phyloP scores from a whole-genome alignment of 176 grass and related monocot genomes.

The Chloris gayana region DNA sequence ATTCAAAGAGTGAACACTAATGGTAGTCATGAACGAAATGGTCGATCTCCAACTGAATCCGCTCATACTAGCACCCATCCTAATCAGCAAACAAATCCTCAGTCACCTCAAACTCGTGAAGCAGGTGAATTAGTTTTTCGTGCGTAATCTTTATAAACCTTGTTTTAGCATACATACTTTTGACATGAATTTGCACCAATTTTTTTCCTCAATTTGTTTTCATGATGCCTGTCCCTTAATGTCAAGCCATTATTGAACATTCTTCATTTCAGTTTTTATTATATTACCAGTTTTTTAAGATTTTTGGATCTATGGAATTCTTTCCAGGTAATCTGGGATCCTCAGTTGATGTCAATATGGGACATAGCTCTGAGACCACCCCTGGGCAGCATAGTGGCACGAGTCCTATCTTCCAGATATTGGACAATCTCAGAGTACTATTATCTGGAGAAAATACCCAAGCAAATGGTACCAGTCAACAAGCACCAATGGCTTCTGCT shows the following conservation, averaged over 20 bases:
- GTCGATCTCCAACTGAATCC: conserved; percentile 44
- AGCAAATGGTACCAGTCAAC: conserved; percentile 48
- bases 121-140: conserved; percentile 45
- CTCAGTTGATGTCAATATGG: conserved; percentile 23
- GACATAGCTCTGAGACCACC: conserved; percentile 37
- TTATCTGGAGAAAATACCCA: conserved; percentile 52
- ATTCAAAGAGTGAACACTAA: conserved; percentile 58
- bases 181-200: neutral
- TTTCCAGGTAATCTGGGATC: conserved; percentile 44
- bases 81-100: conserved; percentile 52
- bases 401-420: conserved; percentile 55
- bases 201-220: conserved; percentile 22
- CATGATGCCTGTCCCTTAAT: conserved; percentile 10
- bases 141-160: conserved; percentile 14
- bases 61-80: conserved; percentile 48
- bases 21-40: conserved; percentile 51
- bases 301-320: conserved; percentile 18
- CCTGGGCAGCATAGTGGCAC: conserved; percentile 51
- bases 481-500: conserved; percentile 43
- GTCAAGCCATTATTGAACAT: conserved; percentile 17
- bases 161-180: conserved; percentile 32
- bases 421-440: conserved; percentile 53
- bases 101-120: conserved; percentile 51
- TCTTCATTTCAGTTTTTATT: conserved; percentile 21
- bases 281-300: conserved; percentile 12